phyloP scores from a whole-genome alignment of 441 rosid genomes.

The Croton setiger region DNA sequence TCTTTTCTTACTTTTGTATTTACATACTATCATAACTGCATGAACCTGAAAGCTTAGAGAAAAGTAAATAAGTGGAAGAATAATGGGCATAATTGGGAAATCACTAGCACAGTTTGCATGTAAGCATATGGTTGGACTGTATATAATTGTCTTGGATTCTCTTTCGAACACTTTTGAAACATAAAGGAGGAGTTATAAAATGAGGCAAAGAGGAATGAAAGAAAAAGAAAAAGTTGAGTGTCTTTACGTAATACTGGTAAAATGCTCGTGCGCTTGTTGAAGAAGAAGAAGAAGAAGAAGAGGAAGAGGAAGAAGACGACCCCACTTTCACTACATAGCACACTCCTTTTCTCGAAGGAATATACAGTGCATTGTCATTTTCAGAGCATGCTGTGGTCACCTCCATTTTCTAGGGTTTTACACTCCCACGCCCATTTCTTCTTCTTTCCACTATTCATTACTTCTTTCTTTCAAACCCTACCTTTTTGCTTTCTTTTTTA shows the following conservation, averaged over 20 bases:
- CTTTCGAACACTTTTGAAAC: not conserved
- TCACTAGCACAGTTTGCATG: not conserved
- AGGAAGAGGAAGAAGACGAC: not conserved
- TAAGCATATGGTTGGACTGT: constrained; percentile 38
- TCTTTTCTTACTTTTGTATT: not conserved
- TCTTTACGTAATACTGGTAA: constrained; percentile 29
- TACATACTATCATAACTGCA: not conserved
- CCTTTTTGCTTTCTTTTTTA: not conserved
- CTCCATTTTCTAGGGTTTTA: constrained; percentile 50
- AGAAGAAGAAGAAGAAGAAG: not conserved
- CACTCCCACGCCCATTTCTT: constrained; percentile 18
- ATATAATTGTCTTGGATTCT: constrained; percentile 45
- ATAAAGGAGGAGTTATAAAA: not conserved
- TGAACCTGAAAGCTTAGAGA: too few species aligned
- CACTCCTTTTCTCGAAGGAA: constrained; percentile 60
- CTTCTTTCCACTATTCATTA: constrained; percentile 8
- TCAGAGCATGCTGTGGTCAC: constrained; percentile 40
- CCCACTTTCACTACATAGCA: constrained; percentile 8
- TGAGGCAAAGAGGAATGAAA: constrained; percentile 5
- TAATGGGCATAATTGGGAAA: not conserved
- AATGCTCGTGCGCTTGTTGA: constrained; percentile 20
- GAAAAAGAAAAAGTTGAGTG: constrained; percentile 24
- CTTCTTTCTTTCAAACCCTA: constrained; percentile 8
- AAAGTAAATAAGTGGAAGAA: constrained; percentile 14
- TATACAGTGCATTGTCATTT: constrained; percentile 53